Percentiles rank a stretch among this genome's conserved stretches.
Conservation (phyloP, 2,329 filamentous ascomycete species). For the Colletotrichum sp. region DNA sequence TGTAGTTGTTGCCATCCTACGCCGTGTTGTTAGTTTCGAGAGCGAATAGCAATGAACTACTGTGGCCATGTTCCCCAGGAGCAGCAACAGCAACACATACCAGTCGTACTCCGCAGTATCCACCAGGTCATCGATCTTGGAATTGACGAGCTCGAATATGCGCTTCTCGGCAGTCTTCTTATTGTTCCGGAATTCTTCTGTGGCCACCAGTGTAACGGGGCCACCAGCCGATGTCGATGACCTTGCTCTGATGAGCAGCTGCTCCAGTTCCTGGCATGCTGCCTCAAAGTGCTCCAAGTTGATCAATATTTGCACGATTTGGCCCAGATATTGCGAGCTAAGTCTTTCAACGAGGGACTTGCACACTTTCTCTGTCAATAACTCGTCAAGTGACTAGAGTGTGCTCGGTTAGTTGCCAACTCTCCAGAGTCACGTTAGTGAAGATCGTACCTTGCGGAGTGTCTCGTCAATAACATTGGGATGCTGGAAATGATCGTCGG, state of each 20-base stretch:
- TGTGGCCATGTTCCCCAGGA: not conserved
- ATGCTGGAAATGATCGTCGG: slow-evolving; percentile 93
- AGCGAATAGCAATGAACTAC: not conserved
- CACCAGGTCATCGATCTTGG: slow-evolving; percentile 96
- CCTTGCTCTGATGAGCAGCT: slow-evolving; percentile 82
- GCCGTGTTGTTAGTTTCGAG: not conserved
- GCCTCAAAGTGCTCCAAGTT: slow-evolving; percentile 97
- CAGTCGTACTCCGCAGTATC: slow-evolving; percentile 98
- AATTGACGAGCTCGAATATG: slow-evolving; percentile 98
- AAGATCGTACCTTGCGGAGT: slow-evolving; percentile 68
- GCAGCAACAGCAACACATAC: slow-evolving; percentile 40
- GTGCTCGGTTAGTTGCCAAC: not conserved
- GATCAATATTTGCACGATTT: slow-evolving; percentile 98
- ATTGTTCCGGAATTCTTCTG: slow-evolving; percentile 83
- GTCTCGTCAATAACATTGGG: slow-evolving; percentile 90
- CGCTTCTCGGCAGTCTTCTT: slow-evolving; percentile 97
- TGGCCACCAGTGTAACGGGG: slow-evolving; percentile 80
- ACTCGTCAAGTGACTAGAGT: slow-evolving; percentile 81
- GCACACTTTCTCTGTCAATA: slow-evolving; percentile 93
- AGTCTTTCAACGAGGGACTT: slow-evolving; percentile 86
- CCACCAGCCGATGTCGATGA: slow-evolving; percentile 83
- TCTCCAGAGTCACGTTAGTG: not conserved
- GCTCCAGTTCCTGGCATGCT: slow-evolving; percentile 88
- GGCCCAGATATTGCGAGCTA: slow-evolving; percentile 90
- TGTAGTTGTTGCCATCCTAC: slow-evolving; percentile 58